A percentile compares a stretch with the other conserved stretches of the same genome.
phyloP scores from a whole-genome alignment of 2,329 filamentous ascomycete species.

The Botrytis fabae region DNA sequence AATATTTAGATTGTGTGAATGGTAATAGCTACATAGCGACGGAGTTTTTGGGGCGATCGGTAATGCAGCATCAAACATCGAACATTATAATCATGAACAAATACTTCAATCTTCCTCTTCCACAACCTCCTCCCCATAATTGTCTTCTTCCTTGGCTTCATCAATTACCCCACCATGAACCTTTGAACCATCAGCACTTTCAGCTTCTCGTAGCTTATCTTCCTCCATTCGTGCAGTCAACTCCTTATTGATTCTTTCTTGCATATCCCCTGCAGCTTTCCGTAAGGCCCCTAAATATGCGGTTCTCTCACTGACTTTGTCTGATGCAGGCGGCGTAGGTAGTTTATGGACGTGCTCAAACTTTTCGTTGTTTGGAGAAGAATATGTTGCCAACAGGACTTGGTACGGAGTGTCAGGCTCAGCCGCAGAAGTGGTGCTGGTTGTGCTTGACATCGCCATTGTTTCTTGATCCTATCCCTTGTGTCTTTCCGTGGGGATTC shows the following conservation, averaged over 20 bases:
- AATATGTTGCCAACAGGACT: conserved; percentile 50
- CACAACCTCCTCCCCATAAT: conserved; percentile 81
- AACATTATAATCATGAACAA: conserved; percentile 20
- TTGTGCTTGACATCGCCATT: conserved; percentile 18
- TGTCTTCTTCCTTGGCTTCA: conserved; percentile 66
- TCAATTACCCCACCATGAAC: conserved; percentile 45
- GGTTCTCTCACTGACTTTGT: conserved; percentile 52
- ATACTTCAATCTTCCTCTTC: conserved; percentile 58
- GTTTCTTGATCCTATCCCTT: background rate
- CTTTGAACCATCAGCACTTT: conserved; percentile 36
- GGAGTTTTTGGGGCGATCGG: conserved; percentile 28
- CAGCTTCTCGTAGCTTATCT: conserved; percentile 57
- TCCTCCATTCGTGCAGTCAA: conserved; percentile 74
- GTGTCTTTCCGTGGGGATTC: background rate
- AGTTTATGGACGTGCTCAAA: conserved; percentile 48
- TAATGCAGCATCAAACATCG: conserved; percentile 22
- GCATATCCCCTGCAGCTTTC: conserved; percentile 56
- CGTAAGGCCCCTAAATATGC: conserved; percentile 62
- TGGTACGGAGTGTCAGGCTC: conserved; percentile 8
- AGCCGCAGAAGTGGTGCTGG: conserved; percentile 10
- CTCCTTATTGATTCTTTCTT: conserved; percentile 67
- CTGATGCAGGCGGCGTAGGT: conserved; percentile 42
- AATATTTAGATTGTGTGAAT: conserved; percentile 23
- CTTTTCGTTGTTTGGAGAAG: conserved; percentile 50
- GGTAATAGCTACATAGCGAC: conserved; percentile 34